Evolutionary conservation across 1,284 basidiomycete genomes (phyloP).

Genomic region (Ustilago tritici): DNA sequence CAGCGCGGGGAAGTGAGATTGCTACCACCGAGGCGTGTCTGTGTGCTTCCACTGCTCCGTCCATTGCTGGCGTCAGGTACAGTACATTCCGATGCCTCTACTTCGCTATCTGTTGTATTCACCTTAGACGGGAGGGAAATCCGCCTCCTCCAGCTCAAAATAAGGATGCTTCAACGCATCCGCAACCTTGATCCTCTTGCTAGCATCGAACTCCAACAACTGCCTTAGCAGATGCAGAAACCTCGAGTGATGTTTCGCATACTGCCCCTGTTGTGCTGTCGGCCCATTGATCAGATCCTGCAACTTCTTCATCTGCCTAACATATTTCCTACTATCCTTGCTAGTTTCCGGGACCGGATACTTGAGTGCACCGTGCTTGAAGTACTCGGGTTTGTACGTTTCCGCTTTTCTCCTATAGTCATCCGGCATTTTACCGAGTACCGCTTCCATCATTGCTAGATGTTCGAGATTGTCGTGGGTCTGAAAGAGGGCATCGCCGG

Average conservation of each 20-base stretch:
- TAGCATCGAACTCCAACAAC: conserved; percentile 91
- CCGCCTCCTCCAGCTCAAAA: conserved; percentile 61
- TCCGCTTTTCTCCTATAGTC: conserved; percentile 75
- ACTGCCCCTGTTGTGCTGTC: conserved; percentile 28
- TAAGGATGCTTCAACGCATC: conserved; percentile 67
- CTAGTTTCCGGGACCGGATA: conserved; percentile 90
- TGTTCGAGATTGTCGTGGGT: conserved; percentile 99
- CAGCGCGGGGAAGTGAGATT: no score
- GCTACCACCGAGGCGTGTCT: no score
- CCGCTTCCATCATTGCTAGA: conserved; percentile 99
- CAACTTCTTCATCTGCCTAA: conserved; percentile 84
- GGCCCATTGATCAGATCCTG: conserved; percentile 82
- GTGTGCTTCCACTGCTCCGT: not conserved
- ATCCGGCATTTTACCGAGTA: conserved; percentile 95
- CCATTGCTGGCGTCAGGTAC: not conserved
- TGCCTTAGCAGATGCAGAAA: conserved; percentile 89
- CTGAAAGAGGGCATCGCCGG: conserved; percentile 96
- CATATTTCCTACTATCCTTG: conserved; percentile 92
- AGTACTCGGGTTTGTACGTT: conserved; percentile 86
- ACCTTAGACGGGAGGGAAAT: conserved; percentile 54
- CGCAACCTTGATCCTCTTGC: conserved; percentile 72
- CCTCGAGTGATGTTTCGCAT: conserved; percentile 74
- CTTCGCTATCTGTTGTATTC: not conserved
- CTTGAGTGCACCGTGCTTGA: conserved; percentile 86
- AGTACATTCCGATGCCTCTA: not conserved